Conservation (phyloP, 2,329 filamentous ascomycete genomes). For the Ophiostoma australiae region DNA sequence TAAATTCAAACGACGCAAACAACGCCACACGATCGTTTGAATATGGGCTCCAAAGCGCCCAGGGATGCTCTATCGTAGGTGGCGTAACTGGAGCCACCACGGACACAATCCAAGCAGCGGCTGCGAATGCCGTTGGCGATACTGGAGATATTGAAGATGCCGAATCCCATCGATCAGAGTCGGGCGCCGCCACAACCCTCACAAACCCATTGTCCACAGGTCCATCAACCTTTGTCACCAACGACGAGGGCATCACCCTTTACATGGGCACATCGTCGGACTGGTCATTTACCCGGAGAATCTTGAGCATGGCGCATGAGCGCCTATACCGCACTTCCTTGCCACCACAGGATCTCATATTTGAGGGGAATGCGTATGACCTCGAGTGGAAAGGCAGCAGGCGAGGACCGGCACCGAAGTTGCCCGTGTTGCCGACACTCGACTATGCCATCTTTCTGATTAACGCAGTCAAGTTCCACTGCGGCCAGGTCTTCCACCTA, state of each 20-base stretch:
- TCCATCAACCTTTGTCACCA: neutral
- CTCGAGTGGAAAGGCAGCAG: conserved; percentile 12
- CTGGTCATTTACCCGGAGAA: conserved; percentile 10
- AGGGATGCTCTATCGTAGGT: neutral
- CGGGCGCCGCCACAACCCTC: neutral
- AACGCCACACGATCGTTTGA: neutral
- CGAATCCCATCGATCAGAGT: neutral
- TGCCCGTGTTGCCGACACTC: conserved; percentile 6
- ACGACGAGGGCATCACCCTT: conserved; percentile 1
- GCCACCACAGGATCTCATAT: neutral
- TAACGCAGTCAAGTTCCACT: conserved; percentile 18
- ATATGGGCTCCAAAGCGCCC: neutral
- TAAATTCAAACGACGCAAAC: neutral
- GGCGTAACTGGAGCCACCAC: neutral
- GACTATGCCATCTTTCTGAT: conserved; percentile 15
- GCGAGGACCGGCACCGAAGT: neutral
- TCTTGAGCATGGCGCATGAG: conserved; percentile 8
- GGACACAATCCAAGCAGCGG: neutral
- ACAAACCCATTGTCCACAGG: neutral
- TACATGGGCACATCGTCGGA: conserved; percentile 15
- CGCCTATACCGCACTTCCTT: neutral
- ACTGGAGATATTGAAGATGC: neutral
- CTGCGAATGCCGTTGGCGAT: neutral
- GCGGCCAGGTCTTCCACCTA: conserved; percentile 15
- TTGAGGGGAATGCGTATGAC: conserved; percentile 12